phyloP scores from a whole-genome alignment of 2,329 filamentous ascomycete genomes.

The Endoconidiophora polonica region DNA sequence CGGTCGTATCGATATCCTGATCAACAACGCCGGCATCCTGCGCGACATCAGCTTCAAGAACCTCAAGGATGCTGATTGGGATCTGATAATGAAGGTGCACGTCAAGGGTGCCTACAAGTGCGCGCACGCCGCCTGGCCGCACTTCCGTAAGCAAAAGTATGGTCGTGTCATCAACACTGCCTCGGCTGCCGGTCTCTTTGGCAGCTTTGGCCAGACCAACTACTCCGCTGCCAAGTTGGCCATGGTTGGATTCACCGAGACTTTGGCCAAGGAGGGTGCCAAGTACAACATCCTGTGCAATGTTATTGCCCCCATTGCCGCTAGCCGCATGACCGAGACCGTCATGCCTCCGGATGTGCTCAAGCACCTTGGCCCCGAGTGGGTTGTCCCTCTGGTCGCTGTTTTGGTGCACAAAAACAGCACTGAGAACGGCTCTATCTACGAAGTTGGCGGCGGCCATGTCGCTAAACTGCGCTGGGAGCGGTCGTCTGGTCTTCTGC shows the following conservation, averaged over 20 bases:
- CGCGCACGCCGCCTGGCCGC: slow-evolving; percentile 81
- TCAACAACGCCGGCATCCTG: slow-evolving; percentile 96
- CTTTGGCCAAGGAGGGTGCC: slow-evolving; percentile 85
- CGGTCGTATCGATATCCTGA: slow-evolving; percentile 80
- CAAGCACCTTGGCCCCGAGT: slow-evolving; percentile 73
- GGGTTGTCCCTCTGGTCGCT: slow-evolving; percentile 86
- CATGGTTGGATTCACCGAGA: slow-evolving; percentile 94
- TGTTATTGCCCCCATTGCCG: slow-evolving; percentile 82
- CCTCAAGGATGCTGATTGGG: slow-evolving; percentile 95
- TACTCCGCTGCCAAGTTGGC: slow-evolving; percentile 95
- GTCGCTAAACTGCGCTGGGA: slow-evolving; percentile 92
- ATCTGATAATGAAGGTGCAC: slow-evolving; percentile 84
- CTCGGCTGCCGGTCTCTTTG: slow-evolving; percentile 89
- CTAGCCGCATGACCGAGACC: slow-evolving; percentile 87
- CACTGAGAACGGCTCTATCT: slow-evolving; percentile 77
- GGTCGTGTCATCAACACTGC: slow-evolving; percentile 92
- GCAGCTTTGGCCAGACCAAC: slow-evolving; percentile 89
- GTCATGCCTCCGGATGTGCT: slow-evolving; percentile 90
- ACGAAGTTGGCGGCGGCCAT: slow-evolving; percentile 85
- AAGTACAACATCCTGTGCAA: slow-evolving; percentile 98
- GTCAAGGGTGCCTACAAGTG: slow-evolving; percentile 92
- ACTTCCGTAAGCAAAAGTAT: slow-evolving; percentile 98
- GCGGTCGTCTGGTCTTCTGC: slow-evolving; percentile 70
- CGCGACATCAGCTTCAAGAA: slow-evolving; percentile 97
- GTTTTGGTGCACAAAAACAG: slow-evolving; percentile 76